A percentile compares a stretch with the other conserved stretches of the same genome.
phyloP scores from a whole-genome alignment of 768 basidiomycete genomes.

The Gloeostereum incarnatum region DNA sequence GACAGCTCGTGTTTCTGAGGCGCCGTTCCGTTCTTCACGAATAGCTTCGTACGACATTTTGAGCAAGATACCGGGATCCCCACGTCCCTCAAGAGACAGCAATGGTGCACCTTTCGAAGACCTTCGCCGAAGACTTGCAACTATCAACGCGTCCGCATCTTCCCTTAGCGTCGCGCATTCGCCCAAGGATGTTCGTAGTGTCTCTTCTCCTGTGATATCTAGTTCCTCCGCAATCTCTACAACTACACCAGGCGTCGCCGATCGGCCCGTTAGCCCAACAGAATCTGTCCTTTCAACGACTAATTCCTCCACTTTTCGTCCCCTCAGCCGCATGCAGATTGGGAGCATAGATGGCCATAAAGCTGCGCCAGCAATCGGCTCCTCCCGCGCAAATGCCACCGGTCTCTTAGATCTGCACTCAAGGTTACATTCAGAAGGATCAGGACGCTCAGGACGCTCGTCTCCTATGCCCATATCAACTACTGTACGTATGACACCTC shows the following conservation, averaged over 20 bases:
- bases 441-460: slow-evolving; percentile 70
- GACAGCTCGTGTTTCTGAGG: slow-evolving; percentile 40
- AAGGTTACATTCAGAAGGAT: slow-evolving; percentile 54
- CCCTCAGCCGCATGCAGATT: slow-evolving; percentile 54
- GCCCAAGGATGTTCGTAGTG: slow-evolving; percentile 33
- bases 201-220: slow-evolving; percentile 25
- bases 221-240: slow-evolving; percentile 20
- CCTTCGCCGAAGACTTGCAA: slow-evolving; percentile 63
- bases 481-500: slow-evolving; percentile 39
- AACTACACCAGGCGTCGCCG: slow-evolving; percentile 21
- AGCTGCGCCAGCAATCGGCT: slow-evolving; percentile 84
- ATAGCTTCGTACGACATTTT: slow-evolving; percentile 25
- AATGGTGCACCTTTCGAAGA: slow-evolving; percentile 66
- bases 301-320: slow-evolving; percentile 52
- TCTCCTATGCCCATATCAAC: slow-evolving; percentile 64
- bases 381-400: slow-evolving; percentile 73
- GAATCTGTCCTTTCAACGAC: slow-evolving; percentile 72
- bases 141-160: slow-evolving; percentile 63
- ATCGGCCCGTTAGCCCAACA: slow-evolving; percentile 70
- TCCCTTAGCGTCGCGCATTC: slow-evolving; percentile 42
- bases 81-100: slow-evolving; percentile 25
- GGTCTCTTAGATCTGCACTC: slow-evolving; percentile 77
- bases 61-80: slow-evolving; percentile 39
- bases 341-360: slow-evolving; percentile 73
- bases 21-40: slow-evolving; percentile 28